A percentile compares a stretch with the other conserved stretches of the same genome.
Conservation (phyloP, 106 monocot genomes). For the Iris macrosiphon region DNA sequence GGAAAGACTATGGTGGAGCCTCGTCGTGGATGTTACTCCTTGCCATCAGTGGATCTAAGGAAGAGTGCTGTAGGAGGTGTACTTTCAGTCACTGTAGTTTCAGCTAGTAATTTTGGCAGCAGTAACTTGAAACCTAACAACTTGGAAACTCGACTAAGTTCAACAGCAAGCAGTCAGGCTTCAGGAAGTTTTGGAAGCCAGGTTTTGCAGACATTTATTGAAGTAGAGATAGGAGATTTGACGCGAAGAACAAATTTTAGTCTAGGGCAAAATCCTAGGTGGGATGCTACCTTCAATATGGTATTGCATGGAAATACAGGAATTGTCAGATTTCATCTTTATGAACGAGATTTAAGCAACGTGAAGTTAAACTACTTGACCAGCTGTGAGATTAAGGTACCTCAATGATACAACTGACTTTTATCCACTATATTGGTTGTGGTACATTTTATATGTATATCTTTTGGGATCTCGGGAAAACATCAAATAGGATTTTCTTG, state of each 20-base stretch:
- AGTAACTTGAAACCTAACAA: slow-evolving; percentile 18
- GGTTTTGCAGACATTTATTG: slow-evolving; percentile 54
- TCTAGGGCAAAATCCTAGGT: slow-evolving; percentile 47
- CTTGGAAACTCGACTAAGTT: slow-evolving; percentile 18
- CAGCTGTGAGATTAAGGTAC: slow-evolving; percentile 94
- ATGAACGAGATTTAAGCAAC: slow-evolving; percentile 44
- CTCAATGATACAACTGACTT: not conserved
- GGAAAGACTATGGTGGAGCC: slow-evolving; percentile 85
- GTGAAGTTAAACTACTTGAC: slow-evolving; percentile 74
- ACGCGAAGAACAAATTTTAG: slow-evolving; percentile 53
- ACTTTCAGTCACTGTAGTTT: slow-evolving; percentile 66
- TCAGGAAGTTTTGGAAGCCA: slow-evolving; percentile 13
- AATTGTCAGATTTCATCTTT: slow-evolving; percentile 75
- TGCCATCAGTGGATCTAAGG: slow-evolving; percentile 60
- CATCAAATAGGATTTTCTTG: not conserved
- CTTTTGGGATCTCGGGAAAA: not conserved
- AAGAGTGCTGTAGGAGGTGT: slow-evolving; percentile 65
- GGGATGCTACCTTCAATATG: slow-evolving; percentile 86
- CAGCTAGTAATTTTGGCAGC: slow-evolving; percentile 49
- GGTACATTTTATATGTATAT: not conserved
- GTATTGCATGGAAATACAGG: slow-evolving; percentile 68
- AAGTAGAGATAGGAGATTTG: slow-evolving; percentile 73
- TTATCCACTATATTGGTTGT: not conserved
- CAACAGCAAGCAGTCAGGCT: slow-evolving; percentile 8
- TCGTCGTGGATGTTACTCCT: slow-evolving; percentile 70